Conservation (phyloP, 257 asterid genomes). For the Leonotis leonurus region DNA sequence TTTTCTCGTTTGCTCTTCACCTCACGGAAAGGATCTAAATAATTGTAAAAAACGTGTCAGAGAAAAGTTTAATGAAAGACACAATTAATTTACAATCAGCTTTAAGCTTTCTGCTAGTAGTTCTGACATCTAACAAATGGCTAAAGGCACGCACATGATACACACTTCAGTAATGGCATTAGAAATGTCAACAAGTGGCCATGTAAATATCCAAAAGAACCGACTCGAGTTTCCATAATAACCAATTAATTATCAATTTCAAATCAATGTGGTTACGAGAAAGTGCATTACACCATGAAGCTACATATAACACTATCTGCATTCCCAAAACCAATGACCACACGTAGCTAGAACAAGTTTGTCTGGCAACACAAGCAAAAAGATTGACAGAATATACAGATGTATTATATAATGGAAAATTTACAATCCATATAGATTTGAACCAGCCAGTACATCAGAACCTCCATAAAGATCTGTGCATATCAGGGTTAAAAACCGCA, state of each 20-base stretch:
- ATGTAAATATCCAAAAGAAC: neutral
- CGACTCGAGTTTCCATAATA: neutral
- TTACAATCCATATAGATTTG: neutral
- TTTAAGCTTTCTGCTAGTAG: neutral
- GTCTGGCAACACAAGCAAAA: neutral
- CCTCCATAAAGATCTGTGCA: no score
- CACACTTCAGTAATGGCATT: neutral
- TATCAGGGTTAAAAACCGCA: no score
- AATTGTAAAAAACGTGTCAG: conserved; percentile 26
- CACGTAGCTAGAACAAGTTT: neutral
- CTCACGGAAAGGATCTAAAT: conserved; percentile 56
- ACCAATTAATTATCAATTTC: neutral
- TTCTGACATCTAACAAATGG: neutral
- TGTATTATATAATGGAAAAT: neutral
- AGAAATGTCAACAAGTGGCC: neutral
- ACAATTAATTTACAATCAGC: neutral
- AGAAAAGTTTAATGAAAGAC: conserved; percentile 14
- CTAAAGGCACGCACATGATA: neutral
- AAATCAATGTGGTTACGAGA: neutral
- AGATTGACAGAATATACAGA: neutral
- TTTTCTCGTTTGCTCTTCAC: conserved; percentile 95
- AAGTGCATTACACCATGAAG: neutral
- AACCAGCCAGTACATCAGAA: neutral
- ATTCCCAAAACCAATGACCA: neutral
- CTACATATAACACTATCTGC: neutral